These are phyloP conservation scores for Gelatoporia subvermispora DNA, from an alignment of 768 basidiomycete genomes.

Conservation along the genomic window DNA sequence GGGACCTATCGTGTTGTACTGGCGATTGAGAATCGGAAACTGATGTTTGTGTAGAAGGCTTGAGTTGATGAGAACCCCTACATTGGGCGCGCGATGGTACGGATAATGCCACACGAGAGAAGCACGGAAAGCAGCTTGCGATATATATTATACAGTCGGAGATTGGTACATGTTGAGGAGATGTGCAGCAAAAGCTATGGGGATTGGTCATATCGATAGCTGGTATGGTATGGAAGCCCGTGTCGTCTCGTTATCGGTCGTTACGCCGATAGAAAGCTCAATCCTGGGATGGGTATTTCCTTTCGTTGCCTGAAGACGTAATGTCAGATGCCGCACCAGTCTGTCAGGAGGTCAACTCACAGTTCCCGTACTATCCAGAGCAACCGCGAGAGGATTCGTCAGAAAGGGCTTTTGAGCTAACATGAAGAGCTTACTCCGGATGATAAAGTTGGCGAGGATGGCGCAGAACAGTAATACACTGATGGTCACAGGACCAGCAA, in stretches of 20 bases:
- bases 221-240: not conserved
- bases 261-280: constrained; percentile 9
- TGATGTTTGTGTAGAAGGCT: too few species aligned
- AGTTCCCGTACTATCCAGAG: constrained; percentile 49
- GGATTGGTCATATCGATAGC: not conserved
- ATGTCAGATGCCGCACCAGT: not conserved
- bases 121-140: too few species aligned
- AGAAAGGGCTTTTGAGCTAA: not conserved
- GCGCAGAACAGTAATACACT: constrained; percentile 82
- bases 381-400: not conserved
- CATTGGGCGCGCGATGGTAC: too few species aligned
- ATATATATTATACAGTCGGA: too few species aligned
- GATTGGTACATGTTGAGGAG: too few species aligned
- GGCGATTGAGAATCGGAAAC: too few species aligned
- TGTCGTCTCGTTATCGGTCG: not conserved
- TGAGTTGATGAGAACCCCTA: too few species aligned
- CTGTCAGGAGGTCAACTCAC: constrained; percentile 31
- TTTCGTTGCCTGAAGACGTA: constrained; percentile 24
- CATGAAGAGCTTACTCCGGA: constrained; percentile 58
- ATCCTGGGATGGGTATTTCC: constrained; percentile 31
- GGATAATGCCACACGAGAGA: too few species aligned
- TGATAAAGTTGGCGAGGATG: constrained; percentile 80
- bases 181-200: not conserved
- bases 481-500: constrained; percentile 79
- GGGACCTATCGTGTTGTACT: too few species aligned